Base-by-base conservation (phyloP, 2,329 filamentous ascomycete genomes). In the Fusarium caatingaense region DNA sequence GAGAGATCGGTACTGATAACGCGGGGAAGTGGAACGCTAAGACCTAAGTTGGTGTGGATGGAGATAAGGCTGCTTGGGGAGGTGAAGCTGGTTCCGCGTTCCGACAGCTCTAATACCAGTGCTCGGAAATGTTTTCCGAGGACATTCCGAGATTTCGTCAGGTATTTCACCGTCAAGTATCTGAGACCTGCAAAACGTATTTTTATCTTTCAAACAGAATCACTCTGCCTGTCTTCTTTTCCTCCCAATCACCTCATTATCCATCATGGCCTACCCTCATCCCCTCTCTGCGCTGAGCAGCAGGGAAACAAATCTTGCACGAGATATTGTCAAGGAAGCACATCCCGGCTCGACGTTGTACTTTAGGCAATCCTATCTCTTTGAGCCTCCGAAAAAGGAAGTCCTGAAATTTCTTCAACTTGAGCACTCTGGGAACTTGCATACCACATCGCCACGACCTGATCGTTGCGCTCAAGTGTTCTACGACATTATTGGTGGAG, bases 341-440 rank as follows among this genome's bases (percentile, higher is more conserved):
- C 74, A 80, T 28, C 69, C 76, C 3, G 76, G 72, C 5, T 62
- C 76, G 1, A 66, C 76, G 1, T 64, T 81, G 8, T 78, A 82
- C 58, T 89, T 88, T 69, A 81, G 85, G 12, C 81, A 83, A 32
- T 84, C 86, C 55, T 85, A 83, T 2, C 77, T 88, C 5, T 76
- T 77, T 13, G 86, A 88, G 68, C 86, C 86, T 0, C 78, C 79
- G 0, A 89, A 88, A 73, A 69, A 74, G 6, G 78, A 83, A 13
- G 80, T 88, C 69, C 65, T 83, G 2, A 68, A 61, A 0, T 88
- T 83, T 48, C 76, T 88, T 0, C 82, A 85, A n/a, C 74, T 77
- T 47, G 56, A 87, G 63, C 81, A 83, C 60, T 74, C 74, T 5
- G 76, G 76, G 0, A 57, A 74, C 7, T 53, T 80, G 23, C 75